Conservation (phyloP, 2,329 filamentous ascomycete genomes). For the Aureobasidium sp. region DNA sequence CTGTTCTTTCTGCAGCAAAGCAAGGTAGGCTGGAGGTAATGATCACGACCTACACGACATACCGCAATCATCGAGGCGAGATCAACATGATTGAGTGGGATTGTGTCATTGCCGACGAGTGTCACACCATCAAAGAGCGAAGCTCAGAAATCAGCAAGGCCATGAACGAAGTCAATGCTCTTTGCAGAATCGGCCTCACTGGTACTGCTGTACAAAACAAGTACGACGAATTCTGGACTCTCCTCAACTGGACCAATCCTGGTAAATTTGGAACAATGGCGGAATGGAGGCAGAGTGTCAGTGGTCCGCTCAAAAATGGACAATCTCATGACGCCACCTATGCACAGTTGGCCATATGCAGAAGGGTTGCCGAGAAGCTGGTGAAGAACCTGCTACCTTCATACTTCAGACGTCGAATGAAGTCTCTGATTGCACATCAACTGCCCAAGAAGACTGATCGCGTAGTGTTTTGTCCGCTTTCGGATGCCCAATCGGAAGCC, state of each 20-base stretch:
- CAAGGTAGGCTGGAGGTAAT: slow-evolving; percentile 78
- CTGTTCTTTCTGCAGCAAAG: slow-evolving; percentile 46
- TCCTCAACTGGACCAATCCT: slow-evolving; percentile 93
- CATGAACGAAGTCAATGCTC: slow-evolving; percentile 82
- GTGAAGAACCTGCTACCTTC: slow-evolving; percentile 79
- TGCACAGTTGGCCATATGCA: slow-evolving; percentile 68
- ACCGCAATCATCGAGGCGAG: slow-evolving; percentile 62
- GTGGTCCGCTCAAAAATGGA: slow-evolving; percentile 70
- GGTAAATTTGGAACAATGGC: slow-evolving; percentile 57
- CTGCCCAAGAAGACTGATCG: slow-evolving; percentile 89
- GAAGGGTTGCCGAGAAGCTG: slow-evolving; percentile 74
- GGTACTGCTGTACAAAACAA: slow-evolving; percentile 97
- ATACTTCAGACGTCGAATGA: slow-evolving; percentile 89
- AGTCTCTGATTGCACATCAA: slow-evolving; percentile 82
- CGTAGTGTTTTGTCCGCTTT: slow-evolving; percentile 91
- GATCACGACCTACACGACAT: slow-evolving; percentile 90
- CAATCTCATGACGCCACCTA: slow-evolving; percentile 88
- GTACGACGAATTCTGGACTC: slow-evolving; percentile 93
- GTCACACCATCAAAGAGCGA: slow-evolving; percentile 77
- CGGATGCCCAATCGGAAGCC: slow-evolving; percentile 67
- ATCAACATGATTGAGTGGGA: slow-evolving; percentile 90
- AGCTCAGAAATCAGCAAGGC: slow-evolving; percentile 69
- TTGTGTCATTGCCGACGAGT: slow-evolving; percentile 88
- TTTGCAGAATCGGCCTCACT: slow-evolving; percentile 87
- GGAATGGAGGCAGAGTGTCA: slow-evolving; percentile 73